Percentiles rank a stretch among this genome's conserved stretches.
phyloP scores from a whole-genome alignment of 768 basidiomycete genomes.

The Leccinum variicolor region DNA sequence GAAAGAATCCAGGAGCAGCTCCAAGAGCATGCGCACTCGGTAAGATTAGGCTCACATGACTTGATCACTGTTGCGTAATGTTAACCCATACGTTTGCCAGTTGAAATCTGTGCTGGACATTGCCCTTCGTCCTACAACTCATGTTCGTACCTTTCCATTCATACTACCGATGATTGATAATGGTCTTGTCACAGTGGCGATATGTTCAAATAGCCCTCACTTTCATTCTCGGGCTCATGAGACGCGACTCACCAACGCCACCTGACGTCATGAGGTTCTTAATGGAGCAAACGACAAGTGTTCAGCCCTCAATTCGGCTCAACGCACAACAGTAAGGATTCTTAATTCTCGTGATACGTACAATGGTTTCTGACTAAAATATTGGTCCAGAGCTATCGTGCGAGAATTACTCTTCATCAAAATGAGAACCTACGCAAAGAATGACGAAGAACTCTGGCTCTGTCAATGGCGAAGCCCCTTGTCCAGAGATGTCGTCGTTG shows the following conservation, averaged over 20 bases:
- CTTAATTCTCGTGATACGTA: neutral
- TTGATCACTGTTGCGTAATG: neutral
- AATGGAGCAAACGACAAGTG: conserved; percentile 61
- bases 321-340: conserved; percentile 56
- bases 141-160: conserved; percentile 46
- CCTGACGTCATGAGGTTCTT: conserved; percentile 60
- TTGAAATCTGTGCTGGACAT: conserved; percentile 57
- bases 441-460: conserved; percentile 65
- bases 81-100: conserved; percentile 33
- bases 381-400: conserved; percentile 51
- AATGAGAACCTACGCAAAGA: conserved; percentile 67
- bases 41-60: conserved; percentile 25
- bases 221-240: conserved; percentile 58
- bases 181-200: conserved; percentile 58
- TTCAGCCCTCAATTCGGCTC: conserved; percentile 65
- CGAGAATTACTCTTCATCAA: conserved; percentile 69
- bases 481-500: conserved; percentile 41
- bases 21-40: conserved; percentile 47
- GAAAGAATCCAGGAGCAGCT: conserved; percentile 45
- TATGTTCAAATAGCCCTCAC: conserved; percentile 70
- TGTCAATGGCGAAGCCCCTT: conserved; percentile 70
- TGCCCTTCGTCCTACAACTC: conserved; percentile 60
- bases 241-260: conserved; percentile 55
- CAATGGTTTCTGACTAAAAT: neutral
- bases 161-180: conserved; percentile 5